phyloP scores from a whole-genome alignment of 768 basidiomycete species.

The Tylopilus cervinicoccineus region DNA sequence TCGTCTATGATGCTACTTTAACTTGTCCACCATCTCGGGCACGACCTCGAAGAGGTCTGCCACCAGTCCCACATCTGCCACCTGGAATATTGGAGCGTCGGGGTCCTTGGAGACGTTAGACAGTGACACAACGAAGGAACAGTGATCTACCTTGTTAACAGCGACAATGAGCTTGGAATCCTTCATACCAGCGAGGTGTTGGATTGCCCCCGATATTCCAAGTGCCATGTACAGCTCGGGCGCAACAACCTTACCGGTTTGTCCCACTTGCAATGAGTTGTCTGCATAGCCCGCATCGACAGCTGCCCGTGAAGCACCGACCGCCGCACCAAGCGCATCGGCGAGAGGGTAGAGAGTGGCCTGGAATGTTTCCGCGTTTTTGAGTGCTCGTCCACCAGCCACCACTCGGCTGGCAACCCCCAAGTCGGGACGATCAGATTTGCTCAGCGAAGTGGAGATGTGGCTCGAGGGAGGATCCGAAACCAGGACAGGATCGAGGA shows the following conservation, averaged over 20 bases:
- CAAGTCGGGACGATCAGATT: conserved; percentile 91
- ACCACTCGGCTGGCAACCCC: conserved; percentile 85
- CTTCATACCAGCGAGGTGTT: conserved; percentile 99
- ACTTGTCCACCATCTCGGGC: conserved; percentile 84
- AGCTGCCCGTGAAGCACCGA: conserved; percentile 97
- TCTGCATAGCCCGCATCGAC: conserved; percentile 98
- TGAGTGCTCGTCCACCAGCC: conserved; percentile 92
- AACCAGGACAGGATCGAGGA: conserved; percentile 61
- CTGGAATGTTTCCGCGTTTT: conserved; percentile 92
- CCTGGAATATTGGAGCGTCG: conserved; percentile 98
- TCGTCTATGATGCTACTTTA: conserved; percentile 45
- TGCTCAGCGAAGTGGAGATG: conserved; percentile 70
- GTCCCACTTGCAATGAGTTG: conserved; percentile 97
- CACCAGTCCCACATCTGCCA: conserved; percentile 92
- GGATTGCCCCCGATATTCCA: conserved; percentile 97
- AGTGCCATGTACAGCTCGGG: conserved; percentile 95
- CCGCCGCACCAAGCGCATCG: conserved; percentile 89
- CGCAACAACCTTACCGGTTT: conserved; percentile 98
- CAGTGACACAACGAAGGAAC: not conserved
- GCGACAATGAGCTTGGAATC: conserved; percentile 98
- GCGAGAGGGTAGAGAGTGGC: conserved; percentile 85
- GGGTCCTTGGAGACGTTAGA: conserved; percentile 61
- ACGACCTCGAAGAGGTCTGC: conserved; percentile 92
- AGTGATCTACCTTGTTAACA: conserved; percentile 76
- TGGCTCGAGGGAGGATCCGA: conserved; percentile 52